Base-by-base conservation (phyloP, 805 yeast genomes). In the Metschnikowia drakensbergensis region DNA sequence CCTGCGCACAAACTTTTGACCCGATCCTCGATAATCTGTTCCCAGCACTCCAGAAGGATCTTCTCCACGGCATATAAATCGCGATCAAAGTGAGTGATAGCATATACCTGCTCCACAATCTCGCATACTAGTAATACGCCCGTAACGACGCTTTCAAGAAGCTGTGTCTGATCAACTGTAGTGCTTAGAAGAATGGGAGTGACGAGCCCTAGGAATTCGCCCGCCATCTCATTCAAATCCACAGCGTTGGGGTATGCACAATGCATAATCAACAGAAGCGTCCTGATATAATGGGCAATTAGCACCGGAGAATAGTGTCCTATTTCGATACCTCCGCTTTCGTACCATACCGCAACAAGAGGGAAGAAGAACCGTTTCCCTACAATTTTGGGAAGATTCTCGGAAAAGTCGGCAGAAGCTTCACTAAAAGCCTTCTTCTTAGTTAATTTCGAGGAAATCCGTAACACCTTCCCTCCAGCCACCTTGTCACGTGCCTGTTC, bases 291-390 rank as follows among this genome's bases (percentile, higher is more conserved):
- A 59, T 86, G 91, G 0, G 80, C 72, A 32, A 72, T 69, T 22
- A 85, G 63, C 1, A 84, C 55, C 1, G 78, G 72, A 0, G 86
- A 76, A 55, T 80, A 80, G 36, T 69, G 74, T 0, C 87, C 86
- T 33, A 79, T 64, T 37, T 68, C 66, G 36, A 76, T 71, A 6
- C 74, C 79, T 33, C 68, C 74, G 23, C 71, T 71, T 47, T 75
- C 77, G 37, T 70, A 59, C 84, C 84, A 83, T 1, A 76, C 66
- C 5, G 74, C 70, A 0, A 76, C 58, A 42, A 86, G 67, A 1
- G 89, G 83, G 55, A 75, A 83, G 54, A 74, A 83, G 42, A 82
- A 72, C 10, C 59, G 58, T 1, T 68, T 59, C 2, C 75, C 72
- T 3, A 80, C 74, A 0, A 80, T 60, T 17, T 49, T 53, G 33